Percentiles rank a stretch among this genome's conserved stretches.
phyloP scores from a whole-genome alignment of 305 asterid species.

The Fraxinus ornus region DNA sequence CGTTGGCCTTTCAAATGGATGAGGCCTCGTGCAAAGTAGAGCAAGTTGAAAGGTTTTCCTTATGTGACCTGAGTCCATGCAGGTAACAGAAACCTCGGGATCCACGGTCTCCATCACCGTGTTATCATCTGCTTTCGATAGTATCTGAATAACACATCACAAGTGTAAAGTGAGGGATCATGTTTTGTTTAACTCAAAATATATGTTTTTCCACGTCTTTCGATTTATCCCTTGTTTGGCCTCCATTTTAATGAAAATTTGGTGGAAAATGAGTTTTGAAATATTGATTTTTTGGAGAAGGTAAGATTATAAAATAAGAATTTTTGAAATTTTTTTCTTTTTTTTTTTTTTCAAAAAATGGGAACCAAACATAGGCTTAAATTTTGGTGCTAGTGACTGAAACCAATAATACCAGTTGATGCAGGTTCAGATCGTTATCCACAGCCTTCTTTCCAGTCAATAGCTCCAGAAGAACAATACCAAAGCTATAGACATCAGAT shows the following conservation, averaged over 20 bases:
- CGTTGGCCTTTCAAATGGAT: constrained; percentile 78
- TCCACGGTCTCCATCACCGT: constrained; percentile 93
- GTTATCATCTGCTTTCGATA: constrained; percentile 77
- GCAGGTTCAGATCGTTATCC: constrained; percentile 79
- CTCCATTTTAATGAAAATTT: not conserved
- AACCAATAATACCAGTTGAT: constrained; percentile 60
- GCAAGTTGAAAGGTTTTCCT: constrained; percentile 88
- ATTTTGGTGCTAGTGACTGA: not conserved
- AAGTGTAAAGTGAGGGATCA: not conserved
- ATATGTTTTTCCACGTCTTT: not conserved
- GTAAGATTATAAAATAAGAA: not conserved
- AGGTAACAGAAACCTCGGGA: constrained; percentile 82
- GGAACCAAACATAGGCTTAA: not conserved
- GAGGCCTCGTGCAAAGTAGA: constrained; percentile 72
- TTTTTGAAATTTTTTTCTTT: too few species aligned
- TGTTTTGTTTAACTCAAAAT: not conserved
- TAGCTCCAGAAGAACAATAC: constrained; percentile 91
- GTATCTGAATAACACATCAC: constrained; percentile 44
- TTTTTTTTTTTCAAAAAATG: too few species aligned
- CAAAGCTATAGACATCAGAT: constrained; percentile 97
- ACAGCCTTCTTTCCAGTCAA: constrained; percentile 92
- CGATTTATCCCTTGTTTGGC: not conserved
- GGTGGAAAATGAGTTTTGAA: not conserved
- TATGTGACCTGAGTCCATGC: constrained; percentile 64
- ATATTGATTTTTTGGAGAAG: too few species aligned